Conservation (phyloP, 768 basidiomycete species). For the Trametes coccinea region DNA sequence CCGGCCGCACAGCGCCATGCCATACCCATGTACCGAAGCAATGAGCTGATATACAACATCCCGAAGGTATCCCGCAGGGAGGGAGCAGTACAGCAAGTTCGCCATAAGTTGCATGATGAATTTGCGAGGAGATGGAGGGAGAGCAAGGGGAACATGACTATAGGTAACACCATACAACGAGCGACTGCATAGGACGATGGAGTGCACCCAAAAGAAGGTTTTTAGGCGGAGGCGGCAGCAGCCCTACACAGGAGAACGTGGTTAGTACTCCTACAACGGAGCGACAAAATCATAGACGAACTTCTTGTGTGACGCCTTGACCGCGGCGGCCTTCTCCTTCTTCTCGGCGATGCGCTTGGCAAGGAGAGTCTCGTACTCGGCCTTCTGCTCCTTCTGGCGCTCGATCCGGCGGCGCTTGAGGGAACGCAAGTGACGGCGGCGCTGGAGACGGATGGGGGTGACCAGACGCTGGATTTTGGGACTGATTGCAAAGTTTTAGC, state of each 20-base stretch:
- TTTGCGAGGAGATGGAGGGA: constrained; percentile 28
- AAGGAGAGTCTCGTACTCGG: constrained; percentile 85
- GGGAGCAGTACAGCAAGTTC: constrained; percentile 10
- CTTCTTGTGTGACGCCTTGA: constrained; percentile 84
- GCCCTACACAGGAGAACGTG: constrained; percentile 14
- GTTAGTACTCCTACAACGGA: not conserved
- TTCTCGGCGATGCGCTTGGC: constrained; percentile 91
- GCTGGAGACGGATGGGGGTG: constrained; percentile 93
- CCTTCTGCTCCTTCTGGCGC: constrained; percentile 92
- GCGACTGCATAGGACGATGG: constrained; percentile 28
- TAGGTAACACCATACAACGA: constrained; percentile 32
- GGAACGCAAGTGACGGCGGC: constrained; percentile 87
- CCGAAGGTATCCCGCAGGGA: not conserved
- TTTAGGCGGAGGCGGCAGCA: constrained; percentile 27
- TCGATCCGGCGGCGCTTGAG: constrained; percentile 88
- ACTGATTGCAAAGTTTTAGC: constrained; percentile 39
- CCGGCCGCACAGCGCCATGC: not conserved
- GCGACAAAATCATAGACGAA: constrained; percentile 31
- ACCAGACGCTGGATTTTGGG: constrained; percentile 98
- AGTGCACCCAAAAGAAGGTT: constrained; percentile 12
- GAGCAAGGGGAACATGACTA: constrained; percentile 32
- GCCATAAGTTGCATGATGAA: constrained; percentile 30
- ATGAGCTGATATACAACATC: constrained; percentile 19
- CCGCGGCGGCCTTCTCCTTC: constrained; percentile 86
- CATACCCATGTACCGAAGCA: constrained; percentile 2